phyloP scores from a whole-genome alignment of 1,284 basidiomycete species.

The Sporisorium exsertum region DNA sequence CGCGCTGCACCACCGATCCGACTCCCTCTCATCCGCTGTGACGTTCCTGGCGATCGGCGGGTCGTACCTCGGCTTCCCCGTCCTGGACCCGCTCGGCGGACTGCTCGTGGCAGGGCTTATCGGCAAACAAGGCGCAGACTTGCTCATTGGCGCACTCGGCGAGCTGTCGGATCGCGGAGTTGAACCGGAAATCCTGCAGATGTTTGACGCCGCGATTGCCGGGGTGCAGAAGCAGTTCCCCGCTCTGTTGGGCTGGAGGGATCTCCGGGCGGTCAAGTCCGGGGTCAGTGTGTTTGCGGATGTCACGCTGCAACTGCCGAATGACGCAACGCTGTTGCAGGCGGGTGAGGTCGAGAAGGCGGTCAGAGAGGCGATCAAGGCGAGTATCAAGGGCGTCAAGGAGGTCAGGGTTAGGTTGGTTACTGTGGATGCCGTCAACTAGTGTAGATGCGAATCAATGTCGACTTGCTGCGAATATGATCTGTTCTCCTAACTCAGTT shows the following conservation, averaged over 20 bases:
- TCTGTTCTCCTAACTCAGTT: too few relatives aligned
- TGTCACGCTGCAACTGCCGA: conserved; percentile 55
- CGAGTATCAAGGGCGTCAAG: conserved; percentile 50
- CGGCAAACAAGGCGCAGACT: conserved; percentile 81
- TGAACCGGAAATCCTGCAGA: conserved; percentile 74
- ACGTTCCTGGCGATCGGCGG: conserved; percentile 72
- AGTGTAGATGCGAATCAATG: too few relatives aligned
- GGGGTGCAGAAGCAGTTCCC: conserved; percentile 23
- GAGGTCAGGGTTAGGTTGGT: conserved; percentile 53
- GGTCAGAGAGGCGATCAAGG: conserved; percentile 41
- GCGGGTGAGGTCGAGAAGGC: conserved; percentile 47
- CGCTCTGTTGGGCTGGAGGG: conserved; percentile 53
- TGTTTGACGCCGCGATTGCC: conserved; percentile 74
- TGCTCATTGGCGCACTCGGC: conserved; percentile 80
- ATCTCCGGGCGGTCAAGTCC: conserved; percentile 57
- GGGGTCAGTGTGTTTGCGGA: conserved; percentile 63
- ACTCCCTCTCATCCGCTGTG: conserved; percentile 72
- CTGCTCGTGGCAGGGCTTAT: conserved; percentile 90
- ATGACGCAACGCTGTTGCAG: conserved; percentile 37
- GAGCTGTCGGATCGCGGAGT: conserved; percentile 89
- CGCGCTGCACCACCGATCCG: conserved; percentile 84
- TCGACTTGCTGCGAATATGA: too few relatives aligned
- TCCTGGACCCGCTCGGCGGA: conserved; percentile 91
- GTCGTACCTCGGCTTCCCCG: conserved; percentile 84
- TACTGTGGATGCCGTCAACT: conserved; percentile 30